Evolutionary conservation across 768 basidiomycete species (phyloP).

Genomic region (Trametes coccinea): DNA sequence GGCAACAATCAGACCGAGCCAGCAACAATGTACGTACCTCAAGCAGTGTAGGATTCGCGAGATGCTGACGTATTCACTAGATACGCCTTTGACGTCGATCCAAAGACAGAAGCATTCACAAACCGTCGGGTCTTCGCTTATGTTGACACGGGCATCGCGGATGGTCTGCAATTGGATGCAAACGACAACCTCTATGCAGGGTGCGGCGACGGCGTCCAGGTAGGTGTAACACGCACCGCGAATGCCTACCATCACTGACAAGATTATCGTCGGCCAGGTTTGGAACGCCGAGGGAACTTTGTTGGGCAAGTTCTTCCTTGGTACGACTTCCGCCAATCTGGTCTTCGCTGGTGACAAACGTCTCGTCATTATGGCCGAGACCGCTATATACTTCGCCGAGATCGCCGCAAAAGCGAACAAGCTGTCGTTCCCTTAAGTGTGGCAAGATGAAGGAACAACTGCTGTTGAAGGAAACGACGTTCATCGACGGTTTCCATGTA

Average conservation of each 20-base stretch:
- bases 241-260: neutral
- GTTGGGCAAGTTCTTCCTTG: constrained; percentile 65
- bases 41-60: neutral
- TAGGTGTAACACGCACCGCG: constrained; percentile 23
- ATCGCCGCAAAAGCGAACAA: constrained; percentile 36
- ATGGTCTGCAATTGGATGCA: constrained; percentile 66
- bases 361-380: constrained; percentile 43
- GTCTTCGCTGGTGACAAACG: constrained; percentile 42
- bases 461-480: too few relatives aligned
- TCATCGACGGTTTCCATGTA: neutral
- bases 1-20: constrained; percentile 59
- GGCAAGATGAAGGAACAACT: neutral
- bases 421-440: constrained; percentile 31
- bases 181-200: constrained; percentile 67
- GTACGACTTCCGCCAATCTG: constrained; percentile 38
- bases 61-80: constrained; percentile 33
- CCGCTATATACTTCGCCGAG: constrained; percentile 40
- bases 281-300: constrained; percentile 56
- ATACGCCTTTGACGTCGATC: constrained; percentile 69
- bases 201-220: constrained; percentile 69
- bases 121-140: constrained; percentile 72
- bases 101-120: constrained; percentile 49
- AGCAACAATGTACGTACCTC: constrained; percentile 59
- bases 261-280: constrained; percentile 37
- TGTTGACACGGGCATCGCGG: constrained; percentile 62